A percentile compares a stretch with the other conserved stretches of the same genome.
Evolutionary conservation across 2,329 filamentous ascomycete genomes (phyloP).

Genomic region (Nigrospora sphaerica): DNA sequence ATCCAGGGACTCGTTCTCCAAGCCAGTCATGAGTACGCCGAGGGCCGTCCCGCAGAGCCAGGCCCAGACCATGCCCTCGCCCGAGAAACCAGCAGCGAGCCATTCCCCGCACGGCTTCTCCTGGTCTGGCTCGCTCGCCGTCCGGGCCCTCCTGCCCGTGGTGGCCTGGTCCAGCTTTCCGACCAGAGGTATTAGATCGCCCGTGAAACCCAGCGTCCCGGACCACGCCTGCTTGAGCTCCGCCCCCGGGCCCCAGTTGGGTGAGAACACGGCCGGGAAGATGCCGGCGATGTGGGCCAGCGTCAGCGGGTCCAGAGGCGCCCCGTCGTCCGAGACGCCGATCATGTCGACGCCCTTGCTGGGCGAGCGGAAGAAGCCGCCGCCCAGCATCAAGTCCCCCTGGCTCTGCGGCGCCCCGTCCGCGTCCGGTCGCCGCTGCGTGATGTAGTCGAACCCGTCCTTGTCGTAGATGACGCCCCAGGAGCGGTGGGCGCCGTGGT

Average conservation of each 20-base stretch:
- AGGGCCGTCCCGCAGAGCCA: slow-evolving; percentile 43
- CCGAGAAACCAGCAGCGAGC: slow-evolving; percentile 43
- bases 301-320: slow-evolving; percentile 27
- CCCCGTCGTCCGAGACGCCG: slow-evolving; percentile 38
- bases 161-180: slow-evolving; percentile 30
- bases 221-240: slow-evolving; percentile 37
- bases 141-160: slow-evolving; percentile 13
- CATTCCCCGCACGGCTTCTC: slow-evolving; percentile 32
- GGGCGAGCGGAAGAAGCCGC: slow-evolving; percentile 37
- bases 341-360: slow-evolving; percentile 36
- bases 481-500: slow-evolving; percentile 27
- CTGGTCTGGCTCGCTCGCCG: background rate
- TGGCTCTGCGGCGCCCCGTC: slow-evolving; percentile 3
- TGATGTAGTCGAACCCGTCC: slow-evolving; percentile 43
- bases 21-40: slow-evolving; percentile 37
- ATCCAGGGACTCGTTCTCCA: slow-evolving; percentile 20
- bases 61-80: slow-evolving; percentile 46
- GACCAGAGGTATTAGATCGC: slow-evolving; percentile 42
- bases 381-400: slow-evolving; percentile 47
- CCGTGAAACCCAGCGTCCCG: slow-evolving; percentile 39
- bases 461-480: slow-evolving; percentile 42
- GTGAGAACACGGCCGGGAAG: slow-evolving; percentile 33
- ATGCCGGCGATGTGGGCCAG: slow-evolving; percentile 32
- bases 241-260: slow-evolving; percentile 24
- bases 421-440: slow-evolving; percentile 32